These are phyloP conservation scores for Hericium erinaceus DNA, from an alignment of 768 basidiomycete species.

Conservation along the genomic window DNA sequence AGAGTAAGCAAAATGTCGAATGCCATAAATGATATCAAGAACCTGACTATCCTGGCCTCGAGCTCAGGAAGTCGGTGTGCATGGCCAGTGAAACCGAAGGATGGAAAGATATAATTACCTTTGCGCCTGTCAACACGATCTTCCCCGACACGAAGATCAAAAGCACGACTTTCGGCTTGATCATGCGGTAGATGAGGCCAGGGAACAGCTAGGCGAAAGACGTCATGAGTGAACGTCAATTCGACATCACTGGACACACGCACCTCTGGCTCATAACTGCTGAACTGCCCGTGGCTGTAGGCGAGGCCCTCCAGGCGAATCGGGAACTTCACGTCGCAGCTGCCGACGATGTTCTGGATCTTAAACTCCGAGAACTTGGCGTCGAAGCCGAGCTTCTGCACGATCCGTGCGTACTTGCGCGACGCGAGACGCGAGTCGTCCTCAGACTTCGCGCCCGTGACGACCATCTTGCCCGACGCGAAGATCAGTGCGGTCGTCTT, in stretches of 20 bases:
- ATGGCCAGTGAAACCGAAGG: neutral
- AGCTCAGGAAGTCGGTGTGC: neutral
- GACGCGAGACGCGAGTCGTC: constrained; percentile 95
- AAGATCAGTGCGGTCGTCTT: constrained; percentile 99
- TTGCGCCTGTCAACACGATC: constrained; percentile 97
- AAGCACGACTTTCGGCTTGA: constrained; percentile 97
- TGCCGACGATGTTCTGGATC: constrained; percentile 98
- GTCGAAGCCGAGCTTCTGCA: constrained; percentile 98
- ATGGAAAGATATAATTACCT: constrained; percentile 48
- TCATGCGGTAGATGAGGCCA: constrained; percentile 98
- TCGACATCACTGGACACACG: constrained; percentile 17
- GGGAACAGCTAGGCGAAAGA: constrained; percentile 74
- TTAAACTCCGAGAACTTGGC: constrained; percentile 99
- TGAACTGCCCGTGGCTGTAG: constrained; percentile 96
- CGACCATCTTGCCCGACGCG: constrained; percentile 99
- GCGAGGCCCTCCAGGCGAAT: constrained; percentile 96
- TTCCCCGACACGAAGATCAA: constrained; percentile 99
- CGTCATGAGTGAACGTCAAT: neutral
- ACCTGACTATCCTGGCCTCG: neutral
- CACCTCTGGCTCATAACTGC: constrained; percentile 96
- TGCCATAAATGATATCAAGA: constrained; percentile 15
- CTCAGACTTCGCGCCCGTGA: constrained; percentile 98
- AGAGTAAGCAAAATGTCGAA: constrained; percentile 29
- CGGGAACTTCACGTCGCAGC: constrained; percentile 98
- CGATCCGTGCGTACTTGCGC: constrained; percentile 97